Base-by-base conservation (phyloP, 768 basidiomycete species). In the Russula emetica region DNA sequence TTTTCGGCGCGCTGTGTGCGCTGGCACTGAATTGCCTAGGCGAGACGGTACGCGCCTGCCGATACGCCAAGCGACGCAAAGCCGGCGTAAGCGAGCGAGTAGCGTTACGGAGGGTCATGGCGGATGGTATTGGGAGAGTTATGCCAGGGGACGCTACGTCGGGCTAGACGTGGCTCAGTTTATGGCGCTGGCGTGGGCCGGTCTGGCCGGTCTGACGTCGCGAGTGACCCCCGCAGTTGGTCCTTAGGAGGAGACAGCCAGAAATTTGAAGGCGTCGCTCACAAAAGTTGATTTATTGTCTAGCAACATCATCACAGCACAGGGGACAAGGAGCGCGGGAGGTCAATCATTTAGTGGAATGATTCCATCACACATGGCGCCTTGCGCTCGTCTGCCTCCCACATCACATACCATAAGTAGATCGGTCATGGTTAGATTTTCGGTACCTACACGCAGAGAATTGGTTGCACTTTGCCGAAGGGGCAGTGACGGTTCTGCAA, bases 1-100 rank as follows among this genome's bases (percentile, higher is more conserved):
- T 51, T 18, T 34, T 32, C n/a, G 60, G n/a, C 32, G 61, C 40
- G 45, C 26, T 50, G 24, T 68, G 56, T 45, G 67, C 38, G 34
- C 26, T 32, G n/a, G 67, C 55, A 38, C 60, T 66, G 40, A 66
- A 59, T 36, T 54, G 60, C 57, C 61, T 58, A 28, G 51, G 61
- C 22, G 58, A 40, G 38, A 36, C 26, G 8, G 42, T 45, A 53
- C 66, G 61, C 11, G 57, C 32, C 16, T 60, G 52, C 16, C 38
- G 57, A 22, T 58, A 55, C 24, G 40, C 53, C n/a, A 55, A 32
- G 32, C 60, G 58, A 30, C 65, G 67, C 9, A 61, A 20, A 34
- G 58, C 40, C 5, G 62, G 49, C 11, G 61, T 20, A 24, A 68
- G 42, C 1, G 42, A 44, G 28, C 67, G 66, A 44, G 50, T 42